Percentiles rank a stretch among this genome's conserved stretches.
These are phyloP conservation scores for Clohesyomyces aquaticus DNA, from an alignment of 495 filamentous ascomycete genomes.

Conservation along the genomic window DNA sequence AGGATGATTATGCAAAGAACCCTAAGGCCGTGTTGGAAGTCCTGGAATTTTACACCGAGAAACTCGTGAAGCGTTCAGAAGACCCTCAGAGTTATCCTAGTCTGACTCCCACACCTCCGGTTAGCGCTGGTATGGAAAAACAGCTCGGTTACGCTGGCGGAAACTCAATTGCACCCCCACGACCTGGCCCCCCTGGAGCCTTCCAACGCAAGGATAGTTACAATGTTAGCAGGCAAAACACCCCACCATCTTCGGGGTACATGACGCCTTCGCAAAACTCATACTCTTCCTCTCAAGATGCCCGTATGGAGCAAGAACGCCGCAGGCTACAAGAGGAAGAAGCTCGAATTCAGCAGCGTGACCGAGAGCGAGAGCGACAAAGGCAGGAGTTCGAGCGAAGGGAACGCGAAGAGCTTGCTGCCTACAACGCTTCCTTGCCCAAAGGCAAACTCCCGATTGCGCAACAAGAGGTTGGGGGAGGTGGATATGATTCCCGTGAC, in stretches of 20 bases:
- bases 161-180: conserved; percentile 75
- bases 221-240: conserved; percentile 41
- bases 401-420: conserved; percentile 72
- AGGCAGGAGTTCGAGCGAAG: conserved; percentile 58
- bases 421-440: conserved; percentile 84
- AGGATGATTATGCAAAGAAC: conserved; percentile 96
- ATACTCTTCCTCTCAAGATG: conserved; percentile 39
- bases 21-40: conserved; percentile 98
- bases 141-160: conserved; percentile 68
- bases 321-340: conserved; percentile 57
- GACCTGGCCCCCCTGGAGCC: conserved; percentile 63
- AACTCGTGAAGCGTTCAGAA: conserved; percentile 77
- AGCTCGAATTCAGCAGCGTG: conserved; percentile 50
- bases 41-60: conserved; percentile 95
- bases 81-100: conserved; percentile 77
- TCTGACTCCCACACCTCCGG: conserved; percentile 68
- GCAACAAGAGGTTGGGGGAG: conserved; percentile 78
- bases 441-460: conserved; percentile 73
- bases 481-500: conserved; percentile 51
- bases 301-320: conserved; percentile 41
- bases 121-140: conserved; percentile 62
- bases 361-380: conserved; percentile 54
- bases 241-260: conserved; percentile 27
- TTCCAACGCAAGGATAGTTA: conserved; percentile 54
- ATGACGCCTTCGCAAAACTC: conserved; percentile 19